phyloP scores from a whole-genome alignment of 345 rosid genomes.

The Citrus cavaleriei region DNA sequence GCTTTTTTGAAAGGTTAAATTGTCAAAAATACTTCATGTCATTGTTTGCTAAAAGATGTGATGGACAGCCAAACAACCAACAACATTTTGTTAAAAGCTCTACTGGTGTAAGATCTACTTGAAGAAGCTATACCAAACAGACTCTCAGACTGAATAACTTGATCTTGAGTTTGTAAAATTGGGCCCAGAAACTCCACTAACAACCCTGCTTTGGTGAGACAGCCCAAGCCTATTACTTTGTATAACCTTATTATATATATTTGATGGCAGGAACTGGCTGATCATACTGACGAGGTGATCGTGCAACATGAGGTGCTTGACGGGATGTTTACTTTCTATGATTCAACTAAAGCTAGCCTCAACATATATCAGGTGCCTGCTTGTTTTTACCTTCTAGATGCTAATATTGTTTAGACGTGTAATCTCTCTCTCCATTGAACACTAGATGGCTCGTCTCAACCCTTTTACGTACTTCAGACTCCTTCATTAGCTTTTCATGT shows the following conservation, averaged over 20 bases:
- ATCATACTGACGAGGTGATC: slow-evolving; percentile 68
- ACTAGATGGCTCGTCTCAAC: neutral
- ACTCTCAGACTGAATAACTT: no score
- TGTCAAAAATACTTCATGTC: no score
- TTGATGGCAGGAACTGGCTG: slow-evolving; percentile 71
- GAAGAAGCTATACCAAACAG: no score
- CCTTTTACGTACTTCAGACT: neutral
- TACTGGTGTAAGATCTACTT: no score
- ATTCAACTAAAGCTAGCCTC: slow-evolving; percentile 69
- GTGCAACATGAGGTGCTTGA: slow-evolving; percentile 81
- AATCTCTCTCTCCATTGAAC: neutral
- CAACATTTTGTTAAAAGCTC: no score
- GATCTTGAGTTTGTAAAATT: no score
- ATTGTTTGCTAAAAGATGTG: no score
- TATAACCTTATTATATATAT: neutral
- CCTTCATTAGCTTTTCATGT: neutral
- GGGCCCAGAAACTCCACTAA: no score
- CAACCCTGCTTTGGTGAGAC: no score
- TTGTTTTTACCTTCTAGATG: neutral
- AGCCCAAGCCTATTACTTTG: no score
- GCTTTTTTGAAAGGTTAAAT: no score
- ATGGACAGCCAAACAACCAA: no score
- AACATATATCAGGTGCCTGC: slow-evolving; percentile 79
- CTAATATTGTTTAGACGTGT: neutral
- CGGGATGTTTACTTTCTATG: slow-evolving; percentile 86